Evolutionary conservation across 305 asterid genomes (phyloP).

Genomic region (Nicotiana rustica): DNA sequence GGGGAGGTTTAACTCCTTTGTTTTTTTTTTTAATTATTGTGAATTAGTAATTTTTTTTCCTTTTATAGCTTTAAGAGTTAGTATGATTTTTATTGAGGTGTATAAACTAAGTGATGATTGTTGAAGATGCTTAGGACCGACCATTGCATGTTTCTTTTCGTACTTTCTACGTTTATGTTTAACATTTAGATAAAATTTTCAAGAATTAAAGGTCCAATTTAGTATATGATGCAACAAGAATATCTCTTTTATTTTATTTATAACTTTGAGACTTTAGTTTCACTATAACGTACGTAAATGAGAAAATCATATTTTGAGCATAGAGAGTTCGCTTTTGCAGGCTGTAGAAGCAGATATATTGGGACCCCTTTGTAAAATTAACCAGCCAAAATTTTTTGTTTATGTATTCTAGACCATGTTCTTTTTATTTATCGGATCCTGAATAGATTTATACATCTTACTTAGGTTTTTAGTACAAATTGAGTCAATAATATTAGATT

Average conservation of each 20-base stretch:
- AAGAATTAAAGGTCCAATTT: background rate
- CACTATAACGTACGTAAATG: background rate
- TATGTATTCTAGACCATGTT: too few relatives aligned
- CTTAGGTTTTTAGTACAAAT: too few relatives aligned
- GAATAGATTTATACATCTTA: too few relatives aligned
- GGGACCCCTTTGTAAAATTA: too few relatives aligned
- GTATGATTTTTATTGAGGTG: background rate
- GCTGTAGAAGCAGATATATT: too few relatives aligned
- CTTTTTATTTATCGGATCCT: too few relatives aligned
- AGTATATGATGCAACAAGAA: background rate
- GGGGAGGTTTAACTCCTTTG: background rate
- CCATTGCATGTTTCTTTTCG: conserved; percentile 21
- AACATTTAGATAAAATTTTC: background rate
- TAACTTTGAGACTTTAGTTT: background rate
- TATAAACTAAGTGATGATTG: conserved; percentile 10
- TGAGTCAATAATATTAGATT: too few relatives aligned
- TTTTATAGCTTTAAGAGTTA: background rate
- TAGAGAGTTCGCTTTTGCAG: too few relatives aligned
- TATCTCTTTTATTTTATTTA: background rate
- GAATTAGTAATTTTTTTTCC: background rate
- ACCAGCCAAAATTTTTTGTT: too few relatives aligned
- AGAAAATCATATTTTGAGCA: background rate
- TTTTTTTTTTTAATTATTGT: background rate
- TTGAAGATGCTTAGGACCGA: conserved; percentile 17
- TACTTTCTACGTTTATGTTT: background rate